These are phyloP conservation scores for Nepenthes mirabilis DNA, from an alignment of 148 eudicot genomes.

Conservation along the genomic window DNA sequence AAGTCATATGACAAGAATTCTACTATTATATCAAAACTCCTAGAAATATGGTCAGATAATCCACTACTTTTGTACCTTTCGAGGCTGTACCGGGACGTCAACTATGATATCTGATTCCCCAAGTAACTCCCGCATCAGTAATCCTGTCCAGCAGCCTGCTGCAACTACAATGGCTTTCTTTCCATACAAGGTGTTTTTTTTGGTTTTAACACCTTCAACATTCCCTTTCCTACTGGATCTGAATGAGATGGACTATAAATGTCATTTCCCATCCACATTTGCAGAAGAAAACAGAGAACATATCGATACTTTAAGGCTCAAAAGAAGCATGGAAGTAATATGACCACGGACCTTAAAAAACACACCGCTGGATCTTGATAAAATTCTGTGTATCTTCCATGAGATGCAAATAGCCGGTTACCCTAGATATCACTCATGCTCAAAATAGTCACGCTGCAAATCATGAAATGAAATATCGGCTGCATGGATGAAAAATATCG, in stretches of 20 bases:
- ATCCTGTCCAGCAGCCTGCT: constrained; percentile 94
- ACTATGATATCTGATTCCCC: constrained; percentile 28
- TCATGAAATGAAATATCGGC: no score
- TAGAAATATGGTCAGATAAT: no score
- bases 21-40: no score
- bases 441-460: not conserved
- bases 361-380: constrained; percentile 62
- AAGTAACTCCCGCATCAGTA: constrained; percentile 55
- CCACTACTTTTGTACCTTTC: constrained; percentile 43
- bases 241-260: constrained; percentile 6
- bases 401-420: constrained; percentile 47
- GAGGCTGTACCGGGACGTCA: constrained; percentile 73
- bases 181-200: constrained; percentile 37
- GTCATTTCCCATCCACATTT: not conserved
- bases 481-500: no score
- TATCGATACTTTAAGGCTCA: not conserved
- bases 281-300: not conserved
- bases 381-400: constrained; percentile 83
- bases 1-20: no score
- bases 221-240: constrained; percentile 47
- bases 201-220: constrained; percentile 65
- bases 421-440: constrained; percentile 29
- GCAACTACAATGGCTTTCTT: constrained; percentile 68
- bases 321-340: constrained; percentile 1
- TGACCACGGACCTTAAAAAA: constrained; percentile 43